These are phyloP conservation scores for Brettanomyces naardenensis DNA, from an alignment of 805 yeast genomes.

Conservation along the genomic window DNA sequence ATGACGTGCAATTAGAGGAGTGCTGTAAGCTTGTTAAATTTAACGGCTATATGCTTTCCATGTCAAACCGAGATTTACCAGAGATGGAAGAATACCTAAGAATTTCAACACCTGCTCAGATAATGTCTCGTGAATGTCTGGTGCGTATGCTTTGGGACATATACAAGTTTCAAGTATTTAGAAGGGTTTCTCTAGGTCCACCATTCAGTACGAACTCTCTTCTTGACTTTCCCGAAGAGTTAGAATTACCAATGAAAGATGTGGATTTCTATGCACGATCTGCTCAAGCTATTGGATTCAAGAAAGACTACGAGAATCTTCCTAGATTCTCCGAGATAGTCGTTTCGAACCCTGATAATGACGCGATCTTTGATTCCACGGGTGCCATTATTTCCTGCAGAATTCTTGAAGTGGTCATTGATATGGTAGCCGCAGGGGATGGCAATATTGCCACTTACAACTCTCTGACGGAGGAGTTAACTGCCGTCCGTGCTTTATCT, in stretches of 20 bases:
- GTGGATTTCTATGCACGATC: conserved; percentile 13
- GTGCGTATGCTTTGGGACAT: conserved; percentile 31
- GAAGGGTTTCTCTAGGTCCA: conserved; percentile 27
- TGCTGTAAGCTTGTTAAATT: conserved; percentile 9
- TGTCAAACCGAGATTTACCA: neutral
- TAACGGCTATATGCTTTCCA: neutral
- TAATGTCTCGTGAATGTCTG: conserved; percentile 25
- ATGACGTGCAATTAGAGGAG: conserved; percentile 16
- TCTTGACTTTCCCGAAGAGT: conserved; percentile 23
- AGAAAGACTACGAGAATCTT: conserved; percentile 9
- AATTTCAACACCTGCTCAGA: neutral
- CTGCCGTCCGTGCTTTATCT: neutral
- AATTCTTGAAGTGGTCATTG: conserved; percentile 29
- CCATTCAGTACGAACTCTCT: conserved; percentile 21
- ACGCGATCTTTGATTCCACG: conserved; percentile 21
- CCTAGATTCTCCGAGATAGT: conserved; percentile 10
- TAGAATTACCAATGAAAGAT: conserved; percentile 30
- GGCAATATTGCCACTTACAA: neutral
- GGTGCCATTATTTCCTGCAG: conserved; percentile 22
- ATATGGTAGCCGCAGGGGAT: conserved; percentile 14
- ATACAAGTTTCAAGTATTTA: conserved; percentile 28
- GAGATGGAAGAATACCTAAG: neutral
- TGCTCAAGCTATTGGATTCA: conserved; percentile 8
- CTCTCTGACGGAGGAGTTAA: neutral
- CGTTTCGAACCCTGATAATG: conserved; percentile 8